Evolutionary conservation across 331 rosid species (phyloP).

Genomic region (Cydonia oblonga): DNA sequence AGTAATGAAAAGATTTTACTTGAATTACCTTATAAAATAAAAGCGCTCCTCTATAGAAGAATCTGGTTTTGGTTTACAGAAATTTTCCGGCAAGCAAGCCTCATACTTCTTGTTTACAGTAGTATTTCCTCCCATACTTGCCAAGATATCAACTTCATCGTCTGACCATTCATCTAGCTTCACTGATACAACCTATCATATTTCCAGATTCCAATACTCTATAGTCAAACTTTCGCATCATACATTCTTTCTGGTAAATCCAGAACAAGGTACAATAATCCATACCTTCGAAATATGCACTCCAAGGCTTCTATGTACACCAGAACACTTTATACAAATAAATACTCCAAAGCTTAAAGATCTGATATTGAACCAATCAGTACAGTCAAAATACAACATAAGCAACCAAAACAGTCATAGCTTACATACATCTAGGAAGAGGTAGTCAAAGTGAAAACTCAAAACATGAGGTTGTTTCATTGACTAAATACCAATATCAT

Average conservation of each 20-base stretch:
- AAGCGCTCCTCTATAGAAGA: slow-evolving; percentile 71
- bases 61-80: slow-evolving; percentile 54
- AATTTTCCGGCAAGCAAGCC: slow-evolving; percentile 45
- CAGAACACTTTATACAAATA: slow-evolving; percentile 85
- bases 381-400: not conserved
- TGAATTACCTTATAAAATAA: slow-evolving; percentile 59
- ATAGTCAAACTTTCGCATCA: not conserved
- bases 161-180: slow-evolving; percentile 87
- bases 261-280: not conserved
- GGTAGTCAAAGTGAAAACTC: not conserved
- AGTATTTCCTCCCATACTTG: slow-evolving; percentile 60
- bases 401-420: not conserved
- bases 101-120: slow-evolving; percentile 60
- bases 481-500: not conserved
- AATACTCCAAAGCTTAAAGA: slow-evolving; percentile 64
- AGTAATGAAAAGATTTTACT: not conserved
- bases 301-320: slow-evolving; percentile 79
- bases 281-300: slow-evolving; percentile 78
- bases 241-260: not conserved
- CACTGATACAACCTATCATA: slow-evolving; percentile 67
- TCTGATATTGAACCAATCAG: slow-evolving; percentile 28
- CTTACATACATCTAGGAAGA: not conserved
- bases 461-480: not conserved
- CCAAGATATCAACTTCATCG: slow-evolving; percentile 60
- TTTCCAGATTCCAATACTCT: not conserved